Evolutionary conservation across 257 asterid genomes (phyloP).

Genomic region (Solanum acaule): DNA sequence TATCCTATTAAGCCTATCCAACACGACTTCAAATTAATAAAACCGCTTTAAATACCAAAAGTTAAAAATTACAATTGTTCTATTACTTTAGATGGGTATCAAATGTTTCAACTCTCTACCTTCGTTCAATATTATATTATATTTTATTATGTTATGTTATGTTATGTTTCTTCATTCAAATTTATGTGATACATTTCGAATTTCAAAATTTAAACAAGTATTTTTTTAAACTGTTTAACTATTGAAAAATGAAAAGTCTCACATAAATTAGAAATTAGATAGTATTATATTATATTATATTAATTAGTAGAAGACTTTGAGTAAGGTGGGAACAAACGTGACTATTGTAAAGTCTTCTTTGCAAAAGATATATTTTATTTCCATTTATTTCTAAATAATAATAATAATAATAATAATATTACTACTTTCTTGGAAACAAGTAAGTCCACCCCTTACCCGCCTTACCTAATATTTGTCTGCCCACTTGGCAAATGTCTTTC

Average conservation of each 20-base stretch:
- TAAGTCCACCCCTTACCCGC: neutral
- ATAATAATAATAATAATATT: neutral
- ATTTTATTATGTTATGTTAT: neutral
- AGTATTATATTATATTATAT: no score
- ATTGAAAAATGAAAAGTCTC: rapidly evolving
- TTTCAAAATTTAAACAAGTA: rapidly evolving
- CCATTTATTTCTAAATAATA: neutral
- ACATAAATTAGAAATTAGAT: no score
- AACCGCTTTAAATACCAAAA: no score
- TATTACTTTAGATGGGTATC: neutral
- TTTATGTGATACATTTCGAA: no score
- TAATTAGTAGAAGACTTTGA: neutral
- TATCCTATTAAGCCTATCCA: neutral
- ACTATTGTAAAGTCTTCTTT: neutral
- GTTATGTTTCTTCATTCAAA: no score
- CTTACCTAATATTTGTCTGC: neutral
- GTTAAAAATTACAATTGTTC: neutral
- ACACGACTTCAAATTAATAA: neutral
- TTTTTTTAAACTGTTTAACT: no score
- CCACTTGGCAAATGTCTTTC: neutral
- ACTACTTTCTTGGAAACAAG: neutral
- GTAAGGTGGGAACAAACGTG: neutral
- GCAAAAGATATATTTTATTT: neutral
- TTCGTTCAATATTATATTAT: neutral
- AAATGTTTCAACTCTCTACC: neutral